phyloP scores from a whole-genome alignment of 768 basidiomycete genomes.

The Rickenella mellea region DNA sequence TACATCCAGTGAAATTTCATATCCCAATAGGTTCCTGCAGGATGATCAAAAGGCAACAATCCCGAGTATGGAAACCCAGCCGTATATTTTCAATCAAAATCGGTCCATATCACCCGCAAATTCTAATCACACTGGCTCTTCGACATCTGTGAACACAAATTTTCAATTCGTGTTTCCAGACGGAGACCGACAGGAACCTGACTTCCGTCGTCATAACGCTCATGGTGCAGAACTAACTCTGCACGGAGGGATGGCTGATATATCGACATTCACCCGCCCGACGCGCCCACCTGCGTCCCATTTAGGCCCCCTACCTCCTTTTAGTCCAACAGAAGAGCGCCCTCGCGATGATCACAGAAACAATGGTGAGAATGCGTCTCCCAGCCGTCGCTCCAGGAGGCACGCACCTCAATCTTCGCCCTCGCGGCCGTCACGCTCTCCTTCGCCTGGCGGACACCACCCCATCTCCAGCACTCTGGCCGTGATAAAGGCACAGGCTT shows the following conservation, averaged over 20 bases:
- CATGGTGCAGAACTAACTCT: conserved; percentile 54
- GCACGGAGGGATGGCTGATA: conserved; percentile 66
- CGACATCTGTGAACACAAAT: conserved; percentile 40
- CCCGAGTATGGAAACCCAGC: conserved; percentile 40
- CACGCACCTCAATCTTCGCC: conserved; percentile 8
- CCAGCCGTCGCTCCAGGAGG: conserved; percentile 31
- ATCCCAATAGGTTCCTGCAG: conserved; percentile 30
- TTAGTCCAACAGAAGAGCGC: no score
- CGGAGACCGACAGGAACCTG: conserved; percentile 46
- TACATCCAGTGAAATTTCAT: conserved; percentile 37
- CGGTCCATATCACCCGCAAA: conserved; percentile 65
- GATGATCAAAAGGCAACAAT: conserved; percentile 53
- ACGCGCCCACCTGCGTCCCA: no score
- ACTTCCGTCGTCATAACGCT: conserved; percentile 48
- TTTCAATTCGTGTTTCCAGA: conserved; percentile 63
- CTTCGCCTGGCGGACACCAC: conserved; percentile 31
- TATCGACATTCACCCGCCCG: no score
- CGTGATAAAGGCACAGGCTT: conserved; percentile 86
- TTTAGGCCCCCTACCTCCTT: no score
- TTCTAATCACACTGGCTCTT: conserved; percentile 48
- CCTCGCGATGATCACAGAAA: conserved; percentile 41
- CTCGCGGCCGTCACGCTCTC: conserved; percentile 35
- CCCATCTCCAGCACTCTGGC: conserved; percentile 73
- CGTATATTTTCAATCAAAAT: conserved; percentile 55
- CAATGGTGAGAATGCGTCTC: conserved; percentile 39